phyloP scores from a whole-genome alignment of 2,329 filamentous ascomycete genomes.

The Sclerotinia spermophila region DNA sequence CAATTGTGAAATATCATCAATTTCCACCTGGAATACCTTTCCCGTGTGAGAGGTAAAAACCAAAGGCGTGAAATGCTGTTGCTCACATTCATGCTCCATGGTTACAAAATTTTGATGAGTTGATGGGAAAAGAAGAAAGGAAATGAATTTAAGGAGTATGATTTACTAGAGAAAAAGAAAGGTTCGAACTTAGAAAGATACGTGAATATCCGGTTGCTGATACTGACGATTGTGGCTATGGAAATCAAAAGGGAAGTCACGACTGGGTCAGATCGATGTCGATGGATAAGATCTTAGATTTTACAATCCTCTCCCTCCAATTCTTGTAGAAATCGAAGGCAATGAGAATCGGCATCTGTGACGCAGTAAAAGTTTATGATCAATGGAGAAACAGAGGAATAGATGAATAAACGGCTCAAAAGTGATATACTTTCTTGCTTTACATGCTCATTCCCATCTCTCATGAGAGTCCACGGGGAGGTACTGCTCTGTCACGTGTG shows the following conservation, averaged over 20 bases:
- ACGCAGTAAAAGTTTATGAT: no score
- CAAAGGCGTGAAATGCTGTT: constrained; percentile 8
- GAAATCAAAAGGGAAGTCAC: background rate
- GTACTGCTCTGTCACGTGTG: background rate
- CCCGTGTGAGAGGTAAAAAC: constrained; percentile 21
- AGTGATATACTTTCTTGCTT: background rate
- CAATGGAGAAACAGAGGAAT: no score
- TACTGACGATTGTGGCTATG: background rate
- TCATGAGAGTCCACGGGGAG: background rate
- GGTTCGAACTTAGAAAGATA: no score
- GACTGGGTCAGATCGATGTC: background rate
- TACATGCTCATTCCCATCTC: background rate
- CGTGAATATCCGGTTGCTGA: no score
- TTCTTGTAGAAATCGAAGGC: background rate
- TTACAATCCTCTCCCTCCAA: background rate
- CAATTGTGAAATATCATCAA: constrained; percentile 4
- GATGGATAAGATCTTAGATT: background rate
- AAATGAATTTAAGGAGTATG: background rate
- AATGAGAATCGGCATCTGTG: background rate
- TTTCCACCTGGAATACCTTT: constrained; percentile 21
- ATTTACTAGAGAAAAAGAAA: background rate
- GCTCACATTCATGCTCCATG: constrained; percentile 15
- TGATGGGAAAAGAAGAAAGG: background rate
- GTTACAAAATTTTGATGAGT: background rate
- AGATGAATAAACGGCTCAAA: background rate